Percentiles rank a stretch among this genome's conserved stretches.
Evolutionary conservation across 2,329 filamentous ascomycete genomes (phyloP).

Genomic region (Lachnellula hyalina): DNA sequence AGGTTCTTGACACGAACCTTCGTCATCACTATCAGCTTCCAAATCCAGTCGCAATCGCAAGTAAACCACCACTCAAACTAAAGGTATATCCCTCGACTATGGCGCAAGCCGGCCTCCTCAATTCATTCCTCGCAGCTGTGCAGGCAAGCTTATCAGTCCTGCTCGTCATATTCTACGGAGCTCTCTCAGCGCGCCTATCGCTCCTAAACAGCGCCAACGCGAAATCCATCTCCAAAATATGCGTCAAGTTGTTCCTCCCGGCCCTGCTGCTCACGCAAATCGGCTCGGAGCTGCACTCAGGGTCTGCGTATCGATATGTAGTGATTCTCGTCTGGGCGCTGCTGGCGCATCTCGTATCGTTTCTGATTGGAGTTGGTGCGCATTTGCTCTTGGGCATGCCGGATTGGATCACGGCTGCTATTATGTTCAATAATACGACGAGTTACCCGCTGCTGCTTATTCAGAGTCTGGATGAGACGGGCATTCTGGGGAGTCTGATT

Average conservation of each 20-base stretch:
- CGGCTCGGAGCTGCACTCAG: neutral
- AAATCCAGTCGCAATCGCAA: neutral
- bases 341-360: slow-evolving; percentile 36
- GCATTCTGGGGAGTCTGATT: slow-evolving; percentile 47
- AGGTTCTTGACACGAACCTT: neutral
- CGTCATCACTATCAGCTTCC: neutral
- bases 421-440: slow-evolving; percentile 47
- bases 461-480: slow-evolving; percentile 36
- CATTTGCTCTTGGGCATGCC: slow-evolving; percentile 38
- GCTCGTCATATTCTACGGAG: neutral
- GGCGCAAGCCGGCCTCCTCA: neutral
- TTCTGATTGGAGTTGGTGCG: slow-evolving; percentile 36
- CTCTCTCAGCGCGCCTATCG: neutral
- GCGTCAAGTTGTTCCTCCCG: neutral
- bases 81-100: neutral
- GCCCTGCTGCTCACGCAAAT: neutral
- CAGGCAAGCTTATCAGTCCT: neutral
- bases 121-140: neutral
- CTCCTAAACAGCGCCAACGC: neutral
- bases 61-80: neutral
- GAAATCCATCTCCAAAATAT: neutral
- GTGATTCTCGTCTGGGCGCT: slow-evolving; percentile 39
- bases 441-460: slow-evolving; percentile 42
- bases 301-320: neutral
- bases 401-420: slow-evolving; percentile 40